phyloP scores from a whole-genome alignment of 805 yeast species.

The Kazachstania viticola region DNA sequence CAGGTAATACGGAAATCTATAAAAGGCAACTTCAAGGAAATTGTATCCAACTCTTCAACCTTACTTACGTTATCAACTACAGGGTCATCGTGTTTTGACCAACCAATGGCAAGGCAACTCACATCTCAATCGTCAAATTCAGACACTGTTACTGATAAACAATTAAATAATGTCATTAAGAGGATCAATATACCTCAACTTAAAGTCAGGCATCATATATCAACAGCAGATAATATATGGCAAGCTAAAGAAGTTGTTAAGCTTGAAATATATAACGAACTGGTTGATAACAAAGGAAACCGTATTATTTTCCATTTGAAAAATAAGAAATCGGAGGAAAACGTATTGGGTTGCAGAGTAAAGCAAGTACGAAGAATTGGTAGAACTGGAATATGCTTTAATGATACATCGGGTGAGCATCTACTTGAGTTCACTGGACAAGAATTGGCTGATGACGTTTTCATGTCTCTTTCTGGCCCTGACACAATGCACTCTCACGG shows the following conservation, averaged over 20 bases:
- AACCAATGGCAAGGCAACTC: too few relatives aligned
- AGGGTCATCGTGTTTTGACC: conserved; percentile 16
- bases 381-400: conserved; percentile 18
- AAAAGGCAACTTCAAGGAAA: conserved; percentile 7
- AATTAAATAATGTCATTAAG: too few relatives aligned
- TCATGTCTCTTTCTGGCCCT: conserved; percentile 1
- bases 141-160: too few relatives aligned
- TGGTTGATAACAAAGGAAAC: conserved; percentile 8
- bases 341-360: not conserved
- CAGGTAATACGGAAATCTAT: conserved; percentile 15
- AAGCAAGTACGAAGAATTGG: conserved; percentile 17
- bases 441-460: conserved; percentile 16
- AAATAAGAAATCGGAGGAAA: not conserved
- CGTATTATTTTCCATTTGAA: conserved; percentile 12
- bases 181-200: conserved; percentile 2
- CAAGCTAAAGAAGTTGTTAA: conserved; percentile 8
- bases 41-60: conserved; percentile 17
- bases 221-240: conserved; percentile 14
- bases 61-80: conserved; percentile 17
- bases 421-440: conserved; percentile 20
- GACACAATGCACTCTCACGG: not conserved
- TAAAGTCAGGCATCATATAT: conserved; percentile 15
- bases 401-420: conserved; percentile 7
- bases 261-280: conserved; percentile 14
- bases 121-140: too few relatives aligned